Conservation (phyloP, 768 basidiomycete species). For the Tylopilus plumbeoviolaceoides region DNA sequence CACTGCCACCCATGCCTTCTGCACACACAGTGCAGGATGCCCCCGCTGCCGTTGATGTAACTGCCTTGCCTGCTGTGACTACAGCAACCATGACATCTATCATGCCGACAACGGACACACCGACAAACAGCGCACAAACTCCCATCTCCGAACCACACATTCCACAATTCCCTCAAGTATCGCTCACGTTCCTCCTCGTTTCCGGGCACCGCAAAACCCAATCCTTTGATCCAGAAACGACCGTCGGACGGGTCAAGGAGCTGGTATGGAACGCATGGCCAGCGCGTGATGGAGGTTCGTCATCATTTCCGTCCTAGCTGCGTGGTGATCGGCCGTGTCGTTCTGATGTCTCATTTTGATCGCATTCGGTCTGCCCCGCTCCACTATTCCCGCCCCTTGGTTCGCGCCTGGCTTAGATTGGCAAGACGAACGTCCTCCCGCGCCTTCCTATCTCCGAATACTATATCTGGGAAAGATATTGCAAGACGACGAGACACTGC, state of each 20-base stretch:
- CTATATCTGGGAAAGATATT: constrained; percentile 75
- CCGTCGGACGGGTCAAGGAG: constrained; percentile 76
- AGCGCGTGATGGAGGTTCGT: constrained; percentile 41
- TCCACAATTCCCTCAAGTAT: constrained; percentile 61
- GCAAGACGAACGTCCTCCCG: constrained; percentile 75
- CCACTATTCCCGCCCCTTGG: no score
- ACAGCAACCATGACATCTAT: neutral
- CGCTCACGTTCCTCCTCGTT: constrained; percentile 68
- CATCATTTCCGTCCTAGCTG: constrained; percentile 4
- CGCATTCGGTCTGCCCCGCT: neutral
- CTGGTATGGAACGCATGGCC: constrained; percentile 84
- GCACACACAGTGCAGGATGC: constrained; percentile 3
- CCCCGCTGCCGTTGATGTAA: neutral
- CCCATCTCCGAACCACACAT: constrained; percentile 21
- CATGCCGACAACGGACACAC: neutral
- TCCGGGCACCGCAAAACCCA: constrained; percentile 66
- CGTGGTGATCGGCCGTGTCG: constrained; percentile 13
- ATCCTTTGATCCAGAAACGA: constrained; percentile 71
- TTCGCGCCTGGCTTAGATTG: constrained; percentile 46
- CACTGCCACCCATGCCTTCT: constrained; percentile 20
- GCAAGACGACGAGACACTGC: constrained; percentile 78
- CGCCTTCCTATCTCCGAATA: constrained; percentile 71
- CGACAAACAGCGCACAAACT: constrained; percentile 2
- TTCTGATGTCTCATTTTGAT: constrained; percentile 1
- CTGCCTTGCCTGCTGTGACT: neutral